phyloP scores from a whole-genome alignment of 2,329 filamentous ascomycete genomes.

The Lecanosticta acicola region DNA sequence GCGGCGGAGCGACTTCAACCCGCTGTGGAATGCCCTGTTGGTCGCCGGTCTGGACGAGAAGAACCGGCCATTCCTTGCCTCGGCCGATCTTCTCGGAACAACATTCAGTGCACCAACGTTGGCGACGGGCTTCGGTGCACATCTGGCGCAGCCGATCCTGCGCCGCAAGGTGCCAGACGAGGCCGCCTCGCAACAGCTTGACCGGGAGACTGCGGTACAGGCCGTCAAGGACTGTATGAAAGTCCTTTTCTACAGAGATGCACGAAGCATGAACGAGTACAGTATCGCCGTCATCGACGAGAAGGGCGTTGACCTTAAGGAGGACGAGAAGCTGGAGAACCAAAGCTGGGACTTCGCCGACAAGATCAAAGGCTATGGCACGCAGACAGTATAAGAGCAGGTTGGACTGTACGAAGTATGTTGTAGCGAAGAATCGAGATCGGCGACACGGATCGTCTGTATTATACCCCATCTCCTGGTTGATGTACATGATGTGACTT shows the following conservation, averaged over 20 bases:
- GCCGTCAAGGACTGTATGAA: constrained; percentile 94
- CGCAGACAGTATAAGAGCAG: constrained; percentile 50
- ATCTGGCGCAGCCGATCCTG: constrained; percentile 89
- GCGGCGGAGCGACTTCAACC: constrained; percentile 91
- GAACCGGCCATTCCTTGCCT: constrained; percentile 80
- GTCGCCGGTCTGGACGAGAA: constrained; percentile 81
- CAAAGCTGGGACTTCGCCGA: constrained; percentile 99
- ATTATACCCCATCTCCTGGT: too few relatives aligned
- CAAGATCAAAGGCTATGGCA: constrained; percentile 88
- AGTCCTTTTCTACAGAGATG: constrained; percentile 95
- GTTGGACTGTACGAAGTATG: not conserved
- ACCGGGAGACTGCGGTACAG: constrained; percentile 70
- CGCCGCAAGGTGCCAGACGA: constrained; percentile 80
- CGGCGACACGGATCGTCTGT: too few relatives aligned
- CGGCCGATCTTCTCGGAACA: constrained; percentile 85
- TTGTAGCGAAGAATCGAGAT: not conserved
- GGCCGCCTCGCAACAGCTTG: constrained; percentile 64
- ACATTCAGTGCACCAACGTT: constrained; percentile 83
- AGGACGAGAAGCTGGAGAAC: constrained; percentile 81
- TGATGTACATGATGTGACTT: too few relatives aligned
- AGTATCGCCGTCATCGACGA: constrained; percentile 85
- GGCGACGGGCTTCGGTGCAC: constrained; percentile 88
- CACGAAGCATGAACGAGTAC: constrained; percentile 84
- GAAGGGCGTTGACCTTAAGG: constrained; percentile 70
- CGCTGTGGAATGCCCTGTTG: constrained; percentile 92